These are phyloP conservation scores for Aureobasidium sp. DNA, from an alignment of 2,329 filamentous ascomycete genomes.

Conservation along the genomic window DNA sequence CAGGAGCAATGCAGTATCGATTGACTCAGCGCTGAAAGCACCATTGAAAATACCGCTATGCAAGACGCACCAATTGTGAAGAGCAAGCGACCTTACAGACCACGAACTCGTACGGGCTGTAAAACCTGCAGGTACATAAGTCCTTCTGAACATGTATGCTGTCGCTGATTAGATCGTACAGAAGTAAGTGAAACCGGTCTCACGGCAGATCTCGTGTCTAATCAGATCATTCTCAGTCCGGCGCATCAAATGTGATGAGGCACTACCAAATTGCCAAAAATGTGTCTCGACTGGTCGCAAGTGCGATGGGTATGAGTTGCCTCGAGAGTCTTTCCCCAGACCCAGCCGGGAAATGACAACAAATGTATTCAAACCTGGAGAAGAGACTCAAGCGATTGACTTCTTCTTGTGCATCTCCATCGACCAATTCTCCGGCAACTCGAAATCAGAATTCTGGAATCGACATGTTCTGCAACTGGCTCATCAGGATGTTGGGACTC, in stretches of 20 bases:
- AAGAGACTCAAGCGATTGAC: neutral
- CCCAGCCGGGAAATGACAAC: neutral
- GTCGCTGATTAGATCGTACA: neutral
- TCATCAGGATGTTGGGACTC: neutral
- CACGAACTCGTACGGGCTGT: neutral
- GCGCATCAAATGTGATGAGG: slow-evolving; percentile 53
- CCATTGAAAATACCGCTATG: neutral
- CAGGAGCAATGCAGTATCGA: no score
- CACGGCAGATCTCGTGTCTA: neutral
- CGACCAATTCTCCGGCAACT: neutral
- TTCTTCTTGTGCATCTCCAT: slow-evolving; percentile 4
- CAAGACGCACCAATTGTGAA: neutral
- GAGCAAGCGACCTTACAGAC: neutral
- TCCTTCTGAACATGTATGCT: neutral
- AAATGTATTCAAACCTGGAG: neutral
- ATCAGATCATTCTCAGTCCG: slow-evolving; percentile 29
- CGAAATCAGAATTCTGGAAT: neutral
- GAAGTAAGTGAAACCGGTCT: neutral
- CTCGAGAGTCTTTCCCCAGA: neutral
- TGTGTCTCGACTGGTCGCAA: slow-evolving; percentile 50
- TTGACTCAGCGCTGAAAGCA: no score
- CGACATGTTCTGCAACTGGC: neutral
- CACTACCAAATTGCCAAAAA: slow-evolving; percentile 46
- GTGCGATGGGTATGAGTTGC: slow-evolving; percentile 48
- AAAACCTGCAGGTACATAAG: neutral